A percentile compares a stretch with the other conserved stretches of the same genome.
These are phyloP conservation scores for Cryphonectria parasitica DNA, from an alignment of 2,329 filamentous ascomycete genomes.

Conservation along the genomic window DNA sequence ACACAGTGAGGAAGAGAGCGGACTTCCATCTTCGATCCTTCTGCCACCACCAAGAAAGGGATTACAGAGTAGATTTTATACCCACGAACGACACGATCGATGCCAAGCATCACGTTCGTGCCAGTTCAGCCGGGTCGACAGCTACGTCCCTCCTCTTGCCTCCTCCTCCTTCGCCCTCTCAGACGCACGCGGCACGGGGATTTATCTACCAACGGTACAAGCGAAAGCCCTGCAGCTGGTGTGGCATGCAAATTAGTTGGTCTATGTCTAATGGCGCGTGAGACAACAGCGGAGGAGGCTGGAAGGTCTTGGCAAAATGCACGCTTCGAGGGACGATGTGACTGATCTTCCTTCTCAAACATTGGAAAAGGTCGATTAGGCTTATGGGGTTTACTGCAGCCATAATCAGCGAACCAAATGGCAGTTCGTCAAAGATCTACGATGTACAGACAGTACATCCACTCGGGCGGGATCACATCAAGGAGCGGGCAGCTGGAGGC, in stretches of 20 bases:
- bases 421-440: not conserved
- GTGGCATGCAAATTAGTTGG: not conserved
- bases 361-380: not conserved
- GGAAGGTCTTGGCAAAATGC: constrained; percentile 22
- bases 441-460: not conserved
- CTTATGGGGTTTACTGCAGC: not conserved
- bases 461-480: not conserved
- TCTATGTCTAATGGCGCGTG: not conserved
- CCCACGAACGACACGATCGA: not conserved
- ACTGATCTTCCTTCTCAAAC: not conserved
- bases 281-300: not conserved
- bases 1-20: not conserved
- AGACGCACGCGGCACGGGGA: constrained; percentile 4
- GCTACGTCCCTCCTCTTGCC: not conserved
- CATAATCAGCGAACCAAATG: no score
- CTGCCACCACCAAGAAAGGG: not conserved
- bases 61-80: not conserved
- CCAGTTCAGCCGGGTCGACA: not conserved
- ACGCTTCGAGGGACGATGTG: not conserved
- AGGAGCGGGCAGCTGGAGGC: not conserved
- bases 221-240: not conserved
- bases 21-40: not conserved
- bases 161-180: not conserved
- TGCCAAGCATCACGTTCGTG: constrained; percentile 4
- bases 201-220: constrained; percentile 1